Percentiles rank a stretch among this genome's conserved stretches.
These are phyloP conservation scores for Ascochyta viciae-villosae DNA, from an alignment of 2,329 filamentous ascomycete genomes.

Conservation along the genomic window DNA sequence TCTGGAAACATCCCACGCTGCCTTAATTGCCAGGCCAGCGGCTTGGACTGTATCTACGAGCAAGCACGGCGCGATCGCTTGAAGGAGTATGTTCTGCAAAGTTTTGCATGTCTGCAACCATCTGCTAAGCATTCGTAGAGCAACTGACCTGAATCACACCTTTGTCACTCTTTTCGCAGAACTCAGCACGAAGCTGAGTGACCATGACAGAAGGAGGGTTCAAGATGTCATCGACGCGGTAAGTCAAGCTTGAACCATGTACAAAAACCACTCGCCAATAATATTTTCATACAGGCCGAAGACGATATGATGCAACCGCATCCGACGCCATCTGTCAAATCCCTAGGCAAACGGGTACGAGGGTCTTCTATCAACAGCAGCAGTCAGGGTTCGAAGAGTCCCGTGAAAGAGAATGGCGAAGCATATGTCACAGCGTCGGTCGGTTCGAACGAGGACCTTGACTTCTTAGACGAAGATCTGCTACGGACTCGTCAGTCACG, in stretches of 20 bases:
- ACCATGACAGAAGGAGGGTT: constrained; percentile 26
- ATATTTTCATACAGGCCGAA: constrained; percentile 19
- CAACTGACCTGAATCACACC: constrained; percentile 29
- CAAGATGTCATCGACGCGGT: constrained; percentile 28
- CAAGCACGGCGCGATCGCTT: constrained; percentile 34
- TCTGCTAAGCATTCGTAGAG: constrained; percentile 10
- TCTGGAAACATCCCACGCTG: constrained; percentile 33
- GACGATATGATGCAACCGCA: constrained; percentile 23
- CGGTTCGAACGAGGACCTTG: constrained; percentile 41
- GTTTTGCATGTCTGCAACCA: neutral
- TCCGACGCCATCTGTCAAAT: constrained; percentile 1
- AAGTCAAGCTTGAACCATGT: neutral
- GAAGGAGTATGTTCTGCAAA: constrained; percentile 22
- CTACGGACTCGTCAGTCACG: constrained; percentile 35
- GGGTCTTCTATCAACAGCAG: neutral
- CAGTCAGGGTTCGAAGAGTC: neutral
- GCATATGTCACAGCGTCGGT: constrained; percentile 29
- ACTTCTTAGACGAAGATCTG: constrained; percentile 41
- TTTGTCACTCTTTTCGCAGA: constrained; percentile 27
- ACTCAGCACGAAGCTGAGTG: constrained; percentile 22
- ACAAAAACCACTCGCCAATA: neutral
- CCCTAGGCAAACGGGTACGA: constrained; percentile 27
- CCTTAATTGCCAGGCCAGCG: constrained; percentile 22
- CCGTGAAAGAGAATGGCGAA: constrained; percentile 21
- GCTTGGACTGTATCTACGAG: constrained; percentile 30